Evolutionary conservation across 352 stramenopile species (phyloP), one percentile per base, ranked within the genome.

Genomic region (Pythium folliculosum): DNA sequence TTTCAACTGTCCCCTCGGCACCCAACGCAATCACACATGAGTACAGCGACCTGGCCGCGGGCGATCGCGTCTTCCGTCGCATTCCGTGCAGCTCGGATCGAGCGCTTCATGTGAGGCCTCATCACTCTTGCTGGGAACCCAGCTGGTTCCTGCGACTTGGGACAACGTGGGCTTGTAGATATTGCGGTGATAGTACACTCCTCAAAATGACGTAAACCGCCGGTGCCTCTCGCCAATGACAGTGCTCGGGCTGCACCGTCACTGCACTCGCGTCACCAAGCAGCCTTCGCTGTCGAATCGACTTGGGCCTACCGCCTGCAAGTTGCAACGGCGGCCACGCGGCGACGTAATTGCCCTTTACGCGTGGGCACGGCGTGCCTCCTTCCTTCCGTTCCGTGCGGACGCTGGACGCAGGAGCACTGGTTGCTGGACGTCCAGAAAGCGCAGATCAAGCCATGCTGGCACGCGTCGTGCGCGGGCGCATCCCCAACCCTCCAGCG

Each of bases 141-240:
- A 65, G 59, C 47, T 65, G 59, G 59, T 45, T 57, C 27, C 35
- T 25, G 32, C 22, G 59, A 50, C 59, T 12, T 65, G 59, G 27
- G 58, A 65, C 45, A 58, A 53, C 38, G 13, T 43, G 59, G 59
- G 1, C n/a, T 30, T 65, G 35, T 59, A 65, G 14, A 21, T 58
- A 2, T 51, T 30, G n/a, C 59, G 59, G 7, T 1, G 5, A 47
- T 17, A 55, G 60, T 67, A 52, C 17, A 17, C 1, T 25, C 3
- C 2, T 30, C 12, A 38, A 37, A 54, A 45, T 58, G 37, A 63
- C 48, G 59, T 66, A 66, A 59, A 66, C 49, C 40, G 13, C 16
- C 5, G 14, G 12, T 22, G 59, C 48, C 47, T 57, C 30, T 30
- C 23, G 48, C 49, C 47, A 59, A 51, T 59, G 38, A n/a, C 38